Base-by-base conservation (phyloP, 768 basidiomycete species). In the Thelephora aurantiotincta region DNA sequence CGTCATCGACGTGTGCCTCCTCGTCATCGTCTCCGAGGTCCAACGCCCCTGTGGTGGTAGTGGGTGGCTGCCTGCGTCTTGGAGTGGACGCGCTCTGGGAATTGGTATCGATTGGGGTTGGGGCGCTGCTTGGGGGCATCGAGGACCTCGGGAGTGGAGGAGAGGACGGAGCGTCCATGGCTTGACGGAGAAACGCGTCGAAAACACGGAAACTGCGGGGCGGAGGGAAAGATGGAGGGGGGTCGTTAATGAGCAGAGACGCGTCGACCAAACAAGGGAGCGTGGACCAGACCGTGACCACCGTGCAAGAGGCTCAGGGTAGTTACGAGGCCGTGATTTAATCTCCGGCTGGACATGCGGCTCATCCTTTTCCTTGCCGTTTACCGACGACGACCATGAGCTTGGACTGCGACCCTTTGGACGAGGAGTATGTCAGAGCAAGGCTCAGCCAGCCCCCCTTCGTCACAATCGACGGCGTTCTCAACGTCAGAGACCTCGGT, bases 401-500 rank as follows among this genome's bases (percentile, higher is more conserved):
- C 5, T 51, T 51, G 53, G 63, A 71, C 54, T 66, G 81, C 42
- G 77, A 78, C 48, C 75, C 80, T 37, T 63, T 88, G 42, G 83
- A 87, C 56, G 75, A 82, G 2, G 61, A 60, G 14, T 76, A 78
- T 62, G 82, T 88, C 16, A 64, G 71, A 6, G 70, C 79, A 19
- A 63, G 75, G 9, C 73, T 88, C 35, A 83, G 82, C 0, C 69
- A 68, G 20, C 78, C 75, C 6, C 86, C 86, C 0, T 89, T 89
- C 54, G 72, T 85, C 7, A 57, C 67, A 14, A 69, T 88, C 54
- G 60, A 74, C n/a, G 86, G 86, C 26, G 82, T 88, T 7, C 75
- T 74, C 54, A 89, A 89, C 59, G 69, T 81, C 45, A 72, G 86
- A 47, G 81, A 85, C 63, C 68, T 89, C 9, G 86, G 84, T 33